Evolutionary conservation across 2,329 filamentous ascomycete genomes (phyloP), one percentile per base, ranked within the genome.

Genomic region (Penicillium sp.): DNA sequence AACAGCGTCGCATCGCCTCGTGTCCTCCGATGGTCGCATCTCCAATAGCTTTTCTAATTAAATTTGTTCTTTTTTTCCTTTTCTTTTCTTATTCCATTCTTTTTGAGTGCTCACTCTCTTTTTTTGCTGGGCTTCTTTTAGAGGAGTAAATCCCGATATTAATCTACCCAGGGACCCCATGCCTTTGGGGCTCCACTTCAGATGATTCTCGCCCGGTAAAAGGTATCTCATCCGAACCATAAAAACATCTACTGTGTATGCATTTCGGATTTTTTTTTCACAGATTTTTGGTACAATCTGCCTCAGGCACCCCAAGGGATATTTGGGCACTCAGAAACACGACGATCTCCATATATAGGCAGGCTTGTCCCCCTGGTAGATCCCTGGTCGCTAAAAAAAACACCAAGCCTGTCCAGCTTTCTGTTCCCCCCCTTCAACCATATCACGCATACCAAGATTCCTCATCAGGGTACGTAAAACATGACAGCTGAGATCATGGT

Each of bases 1-100:
- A 58, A 55, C 64, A 72, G 64, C 67, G 70, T 72, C 69, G 63
- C 67, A 72, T 72, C 66, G 69, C 58, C 64, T 69, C 62, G 57
- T 65, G 65, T 60, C 65, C 63, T 61, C 60, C 63, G 60, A 70
- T 68, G 69, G 69, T 72, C 69, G 65, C 69, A 72, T 70, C 59
- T 64, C 55, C 54, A 48, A 42, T 57, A 25, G 41, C 9, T 41
- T 27, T n/a, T 14, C 18, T 47, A 8, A 43, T 40, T 18, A 23
- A 51, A 18, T 42, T 6, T 6, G 26, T 49, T 27, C 9, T 22
- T 42, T 33, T 33, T 43, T 43, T 43, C 25, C 12, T 31, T 42
- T 33, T 43, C n/a, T 42, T 41, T 29, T 57, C 56, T 45, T 49
- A 18, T 56, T 37, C 29, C 31, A 33, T 50, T 52, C 43, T 2